Evolutionary conservation across 495 filamentous ascomycete species (phyloP).

Genomic region (Talaromyces liani): DNA sequence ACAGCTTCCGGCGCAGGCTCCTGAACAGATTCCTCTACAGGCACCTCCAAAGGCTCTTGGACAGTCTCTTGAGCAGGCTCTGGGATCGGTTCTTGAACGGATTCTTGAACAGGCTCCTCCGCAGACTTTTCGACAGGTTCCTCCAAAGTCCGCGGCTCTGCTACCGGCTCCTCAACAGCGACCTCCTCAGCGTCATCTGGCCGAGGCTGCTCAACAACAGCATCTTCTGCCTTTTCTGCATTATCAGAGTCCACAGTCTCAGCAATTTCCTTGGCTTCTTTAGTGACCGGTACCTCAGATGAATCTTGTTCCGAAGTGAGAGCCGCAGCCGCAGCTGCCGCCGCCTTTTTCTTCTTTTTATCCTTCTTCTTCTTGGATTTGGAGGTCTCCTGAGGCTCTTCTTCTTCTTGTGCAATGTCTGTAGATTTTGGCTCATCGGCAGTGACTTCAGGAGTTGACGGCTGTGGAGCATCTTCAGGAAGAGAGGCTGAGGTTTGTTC

Average conservation of each 20-base stretch:
- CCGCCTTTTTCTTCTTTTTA: neutral
- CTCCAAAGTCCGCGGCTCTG: neutral
- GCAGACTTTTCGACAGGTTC: neutral
- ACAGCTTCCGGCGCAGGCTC: neutral
- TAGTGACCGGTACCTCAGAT: neutral
- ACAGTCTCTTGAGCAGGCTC: neutral
- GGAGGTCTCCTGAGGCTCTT: slow-evolving; percentile 5
- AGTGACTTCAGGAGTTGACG: neutral
- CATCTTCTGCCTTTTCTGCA: neutral
- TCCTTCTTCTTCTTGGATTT: slow-evolving; percentile 2
- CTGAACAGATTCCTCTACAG: neutral
- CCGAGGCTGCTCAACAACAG: slow-evolving; percentile 10
- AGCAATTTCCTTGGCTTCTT: neutral
- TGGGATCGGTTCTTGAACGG: neutral
- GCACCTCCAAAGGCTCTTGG: neutral
- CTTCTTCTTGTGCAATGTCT: neutral
- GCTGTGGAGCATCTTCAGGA: neutral
- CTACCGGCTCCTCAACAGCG: neutral
- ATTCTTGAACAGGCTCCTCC: neutral
- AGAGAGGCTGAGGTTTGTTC: neutral
- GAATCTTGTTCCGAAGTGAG: neutral
- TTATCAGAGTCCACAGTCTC: neutral
- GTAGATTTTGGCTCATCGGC: neutral
- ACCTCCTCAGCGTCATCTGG: slow-evolving; percentile 12
- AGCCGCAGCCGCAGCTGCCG: no score